Percentiles rank a stretch among this genome's conserved stretches.
Evolutionary conservation across 1,139 yeast species (phyloP).

Genomic region (Entelexis paramagnoliae): DNA sequence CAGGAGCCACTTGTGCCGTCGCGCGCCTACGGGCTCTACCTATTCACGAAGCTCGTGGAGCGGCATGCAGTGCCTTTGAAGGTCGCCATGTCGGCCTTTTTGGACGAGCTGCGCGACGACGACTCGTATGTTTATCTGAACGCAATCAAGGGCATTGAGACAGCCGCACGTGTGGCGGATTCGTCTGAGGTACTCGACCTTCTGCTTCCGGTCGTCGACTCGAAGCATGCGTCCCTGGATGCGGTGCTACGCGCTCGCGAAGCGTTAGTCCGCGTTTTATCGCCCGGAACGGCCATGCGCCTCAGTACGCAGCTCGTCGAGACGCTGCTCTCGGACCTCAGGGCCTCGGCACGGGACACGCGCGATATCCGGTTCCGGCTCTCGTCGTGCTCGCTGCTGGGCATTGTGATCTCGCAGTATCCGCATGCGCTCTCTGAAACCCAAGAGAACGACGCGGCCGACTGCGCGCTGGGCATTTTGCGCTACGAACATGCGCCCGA

Average conservation of each 20-base stretch:
- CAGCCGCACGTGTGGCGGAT: slow-evolving; percentile 34
- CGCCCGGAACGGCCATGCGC: slow-evolving; percentile 27
- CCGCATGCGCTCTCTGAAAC: slow-evolving; percentile 44
- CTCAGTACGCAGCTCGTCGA: slow-evolving; percentile 9
- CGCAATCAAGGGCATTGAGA: slow-evolving; percentile 66
- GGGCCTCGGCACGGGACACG: slow-evolving; percentile 35
- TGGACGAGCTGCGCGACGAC: slow-evolving; percentile 56
- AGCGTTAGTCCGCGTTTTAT: slow-evolving; percentile 52
- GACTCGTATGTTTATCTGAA: slow-evolving; percentile 84
- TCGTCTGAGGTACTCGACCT: slow-evolving; percentile 8
- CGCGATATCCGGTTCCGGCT: slow-evolving; percentile 56
- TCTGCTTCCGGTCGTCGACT: slow-evolving; percentile 2
- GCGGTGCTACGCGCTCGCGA: slow-evolving; percentile 71
- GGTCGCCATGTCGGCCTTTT: slow-evolving; percentile 50
- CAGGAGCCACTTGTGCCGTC: slow-evolving; percentile 76
- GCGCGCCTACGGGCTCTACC: slow-evolving; percentile 71
- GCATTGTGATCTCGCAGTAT: slow-evolving; percentile 51
- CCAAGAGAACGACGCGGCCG: slow-evolving; percentile 47
- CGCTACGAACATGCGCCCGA: slow-evolving; percentile 45
- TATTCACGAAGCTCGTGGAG: slow-evolving; percentile 50
- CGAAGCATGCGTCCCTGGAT: slow-evolving; percentile 41
- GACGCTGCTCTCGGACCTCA: slow-evolving; percentile 32
- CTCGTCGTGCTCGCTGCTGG: slow-evolving; percentile 78
- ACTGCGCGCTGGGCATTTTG: slow-evolving; percentile 66
- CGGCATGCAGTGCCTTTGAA: slow-evolving; percentile 42